Percentiles rank a stretch among this genome's conserved stretches.
Conservation (phyloP, 352 stramenopile species). For the Pythium sukuiense region DNA sequence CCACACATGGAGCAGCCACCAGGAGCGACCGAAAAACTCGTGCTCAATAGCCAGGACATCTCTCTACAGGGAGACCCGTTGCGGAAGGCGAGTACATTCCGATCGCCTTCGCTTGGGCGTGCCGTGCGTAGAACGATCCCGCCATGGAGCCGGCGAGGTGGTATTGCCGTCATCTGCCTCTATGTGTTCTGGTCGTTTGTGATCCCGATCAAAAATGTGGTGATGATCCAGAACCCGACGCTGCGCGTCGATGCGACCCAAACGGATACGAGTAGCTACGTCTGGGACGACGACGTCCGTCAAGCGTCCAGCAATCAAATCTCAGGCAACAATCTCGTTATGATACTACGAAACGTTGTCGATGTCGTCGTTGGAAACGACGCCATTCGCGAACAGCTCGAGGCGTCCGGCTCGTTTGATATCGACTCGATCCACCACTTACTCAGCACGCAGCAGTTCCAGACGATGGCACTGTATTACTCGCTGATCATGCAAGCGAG, state of each 20-base stretch:
- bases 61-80: too few relatives aligned
- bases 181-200: slow-evolving; percentile 38
- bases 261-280: slow-evolving; percentile 20
- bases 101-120: not conserved
- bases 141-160: slow-evolving; percentile 15
- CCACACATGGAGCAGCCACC: slow-evolving; percentile 3
- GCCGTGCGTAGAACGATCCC: not conserved
- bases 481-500: slow-evolving; percentile 35
- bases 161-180: slow-evolving; percentile 23
- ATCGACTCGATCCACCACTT: slow-evolving; percentile 34
- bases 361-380: slow-evolving; percentile 24
- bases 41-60: not conserved
- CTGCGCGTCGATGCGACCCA: slow-evolving; percentile 28
- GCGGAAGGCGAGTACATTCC: not conserved
- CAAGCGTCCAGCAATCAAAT: slow-evolving; percentile 7
- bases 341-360: slow-evolving; percentile 27
- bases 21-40: not conserved
- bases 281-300: slow-evolving; percentile 2
- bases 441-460: slow-evolving; percentile 31
- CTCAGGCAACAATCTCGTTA: slow-evolving; percentile 20
- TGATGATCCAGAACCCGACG: slow-evolving; percentile 36
- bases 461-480: slow-evolving; percentile 34
- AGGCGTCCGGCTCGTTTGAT: slow-evolving; percentile 26
- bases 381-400: slow-evolving; percentile 31
- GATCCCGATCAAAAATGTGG: slow-evolving; percentile 44